Evolutionary conservation across 1,284 basidiomycete genomes (phyloP), one percentile per base, ranked within the genome.

Genomic region (Cryptococcus jaspeensis): DNA sequence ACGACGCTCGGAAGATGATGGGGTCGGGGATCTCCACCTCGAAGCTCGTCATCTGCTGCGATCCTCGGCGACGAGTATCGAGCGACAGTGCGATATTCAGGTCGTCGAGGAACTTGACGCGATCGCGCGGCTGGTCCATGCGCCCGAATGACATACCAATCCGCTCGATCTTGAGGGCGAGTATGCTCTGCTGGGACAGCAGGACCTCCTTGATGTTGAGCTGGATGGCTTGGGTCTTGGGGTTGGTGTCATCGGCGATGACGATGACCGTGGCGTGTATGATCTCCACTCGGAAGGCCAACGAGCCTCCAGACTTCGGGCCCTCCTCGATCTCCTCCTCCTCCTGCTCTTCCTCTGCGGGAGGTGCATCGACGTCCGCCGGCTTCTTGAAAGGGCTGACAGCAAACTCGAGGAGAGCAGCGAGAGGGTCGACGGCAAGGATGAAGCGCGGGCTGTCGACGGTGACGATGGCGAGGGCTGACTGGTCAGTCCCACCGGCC

Each of bases 381-480:
- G 62, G 28, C 41, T 63, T 69, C 60, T 75, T 70, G 65, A 87
- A 85, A 0, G 87, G 83, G 58, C 84, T 87, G 44, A 83, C 82
- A 71, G 95, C 90, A 76, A 97, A 99, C 58, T 88, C 85, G 35
- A 93, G 79, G 36, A 99, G 79, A 1, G 90, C 88, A 68, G 97
- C 90, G 37, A 99, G 83, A 0, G 92, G 95, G 65, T 98, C 93
- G 22, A 97, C 82, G 4, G 96, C 88, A 67, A 99, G 92, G 60
- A 99, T 91, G 66, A 99, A 82, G 67, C 90, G 87, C 5, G 96
- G 96, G 35, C 90, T 92, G 73, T 99, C 96, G 38, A 99, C 82
- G 0, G 92, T 93, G 39, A 96, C 80, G 58, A 99, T 84, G 3
- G 87, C 89, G 40, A 92, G 79, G 6, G 89, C 82, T 36, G 86